A percentile compares a stretch with the other conserved stretches of the same genome.
Evolutionary conservation across 2,329 filamentous ascomycete genomes (phyloP).

Genomic region (Verticillium zaregamsianum): DNA sequence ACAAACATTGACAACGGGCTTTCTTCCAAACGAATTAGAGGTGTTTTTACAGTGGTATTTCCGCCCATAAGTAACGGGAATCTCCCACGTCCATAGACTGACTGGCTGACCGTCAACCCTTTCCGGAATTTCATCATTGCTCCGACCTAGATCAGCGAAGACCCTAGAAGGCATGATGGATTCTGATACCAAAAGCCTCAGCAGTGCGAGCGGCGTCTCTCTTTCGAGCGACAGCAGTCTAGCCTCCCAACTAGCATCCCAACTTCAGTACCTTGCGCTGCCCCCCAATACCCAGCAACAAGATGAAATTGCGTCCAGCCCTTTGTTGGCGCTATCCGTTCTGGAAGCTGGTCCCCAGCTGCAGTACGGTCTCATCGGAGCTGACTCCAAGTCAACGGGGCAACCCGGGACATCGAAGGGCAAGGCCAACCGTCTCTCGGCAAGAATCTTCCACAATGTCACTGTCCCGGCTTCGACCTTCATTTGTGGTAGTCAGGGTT

Average conservation of each 20-base stretch:
- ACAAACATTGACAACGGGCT: no score
- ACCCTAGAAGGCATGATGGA: background rate
- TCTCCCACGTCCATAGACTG: no score
- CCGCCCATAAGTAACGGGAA: no score
- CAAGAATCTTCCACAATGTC: conserved; percentile 40
- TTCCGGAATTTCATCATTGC: no score
- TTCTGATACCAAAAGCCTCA: background rate
- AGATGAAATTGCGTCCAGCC: conserved; percentile 7
- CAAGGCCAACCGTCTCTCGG: conserved; percentile 3
- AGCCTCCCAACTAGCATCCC: background rate
- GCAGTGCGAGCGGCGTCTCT: background rate
- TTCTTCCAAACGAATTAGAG: no score
- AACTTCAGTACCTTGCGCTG: background rate
- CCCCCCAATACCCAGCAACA: background rate
- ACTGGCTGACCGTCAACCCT: no score
- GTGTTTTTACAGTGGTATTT: no score
- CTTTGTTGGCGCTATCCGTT: conserved; percentile 4
- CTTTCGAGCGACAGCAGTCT: background rate
- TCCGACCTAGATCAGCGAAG: no score
- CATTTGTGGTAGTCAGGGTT: conserved; percentile 61
- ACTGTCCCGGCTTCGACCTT: conserved; percentile 53
- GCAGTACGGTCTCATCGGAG: conserved; percentile 18
- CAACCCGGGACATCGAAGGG: background rate
- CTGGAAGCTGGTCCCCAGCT: background rate
- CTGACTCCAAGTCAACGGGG: conserved; percentile 4